Conservation (phyloP, 2,329 filamentous ascomycete genomes). For the Pestalotiopsis sp. region DNA sequence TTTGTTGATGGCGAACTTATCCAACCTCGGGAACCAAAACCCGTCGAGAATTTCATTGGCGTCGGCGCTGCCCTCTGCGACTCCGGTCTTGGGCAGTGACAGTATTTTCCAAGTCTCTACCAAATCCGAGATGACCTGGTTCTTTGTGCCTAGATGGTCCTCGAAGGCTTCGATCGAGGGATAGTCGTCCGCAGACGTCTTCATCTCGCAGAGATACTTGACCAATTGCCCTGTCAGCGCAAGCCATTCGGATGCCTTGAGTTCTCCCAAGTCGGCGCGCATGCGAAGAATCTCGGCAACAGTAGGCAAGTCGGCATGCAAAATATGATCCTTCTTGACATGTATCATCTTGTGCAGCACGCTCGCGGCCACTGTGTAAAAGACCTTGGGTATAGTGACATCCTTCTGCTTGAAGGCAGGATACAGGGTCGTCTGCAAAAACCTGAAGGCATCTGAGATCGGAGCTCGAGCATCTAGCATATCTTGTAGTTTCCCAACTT, state of each 20-base stretch:
- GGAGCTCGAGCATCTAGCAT: constrained; percentile 35
- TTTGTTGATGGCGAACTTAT: constrained; percentile 21
- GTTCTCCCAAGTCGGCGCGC: constrained; percentile 35
- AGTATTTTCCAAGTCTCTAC: constrained; percentile 44
- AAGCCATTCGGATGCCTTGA: constrained; percentile 37
- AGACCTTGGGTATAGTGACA: constrained; percentile 32
- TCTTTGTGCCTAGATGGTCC: constrained; percentile 29
- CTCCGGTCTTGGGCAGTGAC: constrained; percentile 30
- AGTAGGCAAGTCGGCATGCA: constrained; percentile 34
- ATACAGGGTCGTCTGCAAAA: constrained; percentile 30
- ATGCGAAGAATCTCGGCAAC: constrained; percentile 41
- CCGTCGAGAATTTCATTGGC: constrained; percentile 25
- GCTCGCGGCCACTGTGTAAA: constrained; percentile 28
- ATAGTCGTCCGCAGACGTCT: constrained; percentile 26
- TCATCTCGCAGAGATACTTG: constrained; percentile 32
- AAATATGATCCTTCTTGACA: constrained; percentile 35
- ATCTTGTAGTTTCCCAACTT: constrained; percentile 27
- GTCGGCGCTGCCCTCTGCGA: constrained; percentile 1
- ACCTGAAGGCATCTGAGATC: constrained; percentile 23
- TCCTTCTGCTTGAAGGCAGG: constrained; percentile 29
- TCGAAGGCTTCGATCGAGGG: constrained; percentile 29
- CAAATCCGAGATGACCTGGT: constrained; percentile 40
- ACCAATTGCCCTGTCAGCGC: constrained; percentile 36
- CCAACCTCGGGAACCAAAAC: constrained; percentile 32
- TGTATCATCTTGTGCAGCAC: constrained; percentile 34